A percentile compares a stretch with the other conserved stretches of the same genome.
Evolutionary conservation across 1,139 yeast genomes (phyloP).

Genomic region (Suhomyces bolitotheri): DNA sequence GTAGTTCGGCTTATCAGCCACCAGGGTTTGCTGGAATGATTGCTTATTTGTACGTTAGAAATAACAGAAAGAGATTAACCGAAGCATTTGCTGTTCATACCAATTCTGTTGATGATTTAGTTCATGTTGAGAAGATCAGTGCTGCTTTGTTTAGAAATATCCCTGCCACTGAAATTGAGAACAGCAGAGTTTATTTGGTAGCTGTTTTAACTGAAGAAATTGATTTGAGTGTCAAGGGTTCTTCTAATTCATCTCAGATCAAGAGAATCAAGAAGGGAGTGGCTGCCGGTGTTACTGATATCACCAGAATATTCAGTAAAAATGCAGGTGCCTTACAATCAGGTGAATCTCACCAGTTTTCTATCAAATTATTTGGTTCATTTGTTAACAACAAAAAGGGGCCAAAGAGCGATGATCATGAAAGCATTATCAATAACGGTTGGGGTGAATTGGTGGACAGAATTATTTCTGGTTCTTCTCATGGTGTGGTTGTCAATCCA

Average conservation of each 20-base stretch:
- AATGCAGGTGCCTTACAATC: conserved; percentile 59
- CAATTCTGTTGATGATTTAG: conserved; percentile 56
- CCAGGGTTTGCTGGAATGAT: conserved; percentile 71
- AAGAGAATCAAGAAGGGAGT: conserved; percentile 69
- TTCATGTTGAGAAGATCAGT: conserved; percentile 64
- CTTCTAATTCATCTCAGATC: conserved; percentile 30
- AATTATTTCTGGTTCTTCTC: conserved; percentile 72
- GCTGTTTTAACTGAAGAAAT: conserved; percentile 67
- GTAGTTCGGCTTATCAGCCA: conserved; percentile 62
- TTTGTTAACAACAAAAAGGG: conserved; percentile 45
- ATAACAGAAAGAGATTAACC: conserved; percentile 63
- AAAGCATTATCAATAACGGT: conserved; percentile 54
- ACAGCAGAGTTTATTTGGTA: conserved; percentile 64
- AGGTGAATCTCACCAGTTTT: conserved; percentile 70
- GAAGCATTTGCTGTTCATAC: conserved; percentile 79
- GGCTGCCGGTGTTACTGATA: conserved; percentile 87
- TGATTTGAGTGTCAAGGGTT: conserved; percentile 33
- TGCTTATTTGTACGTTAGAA: conserved; percentile 73
- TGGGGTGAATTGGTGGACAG: conserved; percentile 90
- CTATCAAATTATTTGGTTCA: conserved; percentile 72
- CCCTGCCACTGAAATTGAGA: conserved; percentile 67
- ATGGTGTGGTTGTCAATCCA: conserved; percentile 81
- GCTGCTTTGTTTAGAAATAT: conserved; percentile 80
- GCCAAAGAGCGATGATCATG: conserved; percentile 21
- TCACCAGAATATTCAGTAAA: conserved; percentile 73